Evolutionary conservation across 768 basidiomycete species (phyloP).

Genomic region (Austroboletus eburneus): DNA sequence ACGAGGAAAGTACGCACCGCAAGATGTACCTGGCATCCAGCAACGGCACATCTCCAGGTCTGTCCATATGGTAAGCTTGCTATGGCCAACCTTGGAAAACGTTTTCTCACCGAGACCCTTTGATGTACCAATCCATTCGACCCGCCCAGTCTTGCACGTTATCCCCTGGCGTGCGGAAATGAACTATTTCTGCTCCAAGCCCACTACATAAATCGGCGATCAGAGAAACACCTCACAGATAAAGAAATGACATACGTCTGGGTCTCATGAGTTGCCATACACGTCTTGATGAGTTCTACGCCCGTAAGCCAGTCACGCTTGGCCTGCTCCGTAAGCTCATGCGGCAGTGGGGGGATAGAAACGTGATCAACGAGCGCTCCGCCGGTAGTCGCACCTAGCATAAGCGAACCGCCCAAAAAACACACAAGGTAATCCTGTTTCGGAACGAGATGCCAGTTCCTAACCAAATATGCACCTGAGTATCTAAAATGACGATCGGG

Average conservation of each 20-base stretch:
- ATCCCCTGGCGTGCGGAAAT: conserved; percentile 69
- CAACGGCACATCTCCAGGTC: conserved; percentile 30
- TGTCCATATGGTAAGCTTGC: conserved; percentile 11
- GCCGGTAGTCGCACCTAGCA: conserved; percentile 79
- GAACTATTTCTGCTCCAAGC: conserved; percentile 83
- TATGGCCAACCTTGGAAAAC: background rate
- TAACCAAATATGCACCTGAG: conserved; percentile 26
- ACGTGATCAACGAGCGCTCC: conserved; percentile 51
- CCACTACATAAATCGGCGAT: conserved; percentile 44
- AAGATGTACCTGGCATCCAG: conserved; percentile 94
- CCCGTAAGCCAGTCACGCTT: conserved; percentile 81
- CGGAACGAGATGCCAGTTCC: conserved; percentile 69
- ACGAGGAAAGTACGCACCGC: conserved; percentile 42
- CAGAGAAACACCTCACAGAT: background rate
- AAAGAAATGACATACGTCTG: conserved; percentile 54
- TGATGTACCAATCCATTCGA: conserved; percentile 84
- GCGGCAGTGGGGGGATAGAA: conserved; percentile 63
- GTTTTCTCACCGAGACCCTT: conserved; percentile 57
- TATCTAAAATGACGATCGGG: background rate
- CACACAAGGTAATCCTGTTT: conserved; percentile 97
- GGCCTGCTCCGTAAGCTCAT: conserved; percentile 57
- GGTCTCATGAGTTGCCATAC: conserved; percentile 82
- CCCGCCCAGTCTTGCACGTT: conserved; percentile 40
- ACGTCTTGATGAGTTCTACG: conserved; percentile 78
- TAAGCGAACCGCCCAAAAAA: conserved; percentile 88